Base-by-base conservation (phyloP, 768 basidiomycete genomes). In the Baorangia bicolor region DNA sequence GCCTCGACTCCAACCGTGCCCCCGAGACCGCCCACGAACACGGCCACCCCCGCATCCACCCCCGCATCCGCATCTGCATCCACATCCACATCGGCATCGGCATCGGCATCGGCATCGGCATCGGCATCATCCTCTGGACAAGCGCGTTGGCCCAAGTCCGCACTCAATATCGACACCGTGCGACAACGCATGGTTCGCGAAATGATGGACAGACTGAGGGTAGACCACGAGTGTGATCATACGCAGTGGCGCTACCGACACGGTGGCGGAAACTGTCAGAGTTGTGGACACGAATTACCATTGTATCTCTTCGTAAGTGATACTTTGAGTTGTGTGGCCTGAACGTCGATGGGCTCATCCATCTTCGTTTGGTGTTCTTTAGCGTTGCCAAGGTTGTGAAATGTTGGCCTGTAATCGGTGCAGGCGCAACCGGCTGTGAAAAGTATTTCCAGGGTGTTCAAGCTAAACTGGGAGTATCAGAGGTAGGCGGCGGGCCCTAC, bases 201-300 rank as follows among this genome's bases (percentile, higher is more conserved):
- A 39, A 71, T 64, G 60, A 72, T 71, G 46, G 75, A 74, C 2
- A 55, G 72, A 5, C 69, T 88, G 38, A 69, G 82, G 10, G 68
- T 72, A 6, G 77, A 82, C 55, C 87, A 88, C 62, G 76, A 83
- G 3, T 88, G 87, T 53, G 18, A 56, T 12, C 71, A 76, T 4
- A 69, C 68, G 43, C 46, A n/a, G 0, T 86, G 85, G 83, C 67
- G 60, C 25, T 75, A 76, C 37, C 70, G 75, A 0, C 2, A 64
- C 2, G 82, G 81, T 0, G 75, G 73, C 0, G 80, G 77, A 5
- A 46, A 27, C 11, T 86, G 84, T 49, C 77, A 83, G 49, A 73
- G 65, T 52, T 85, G 84, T 56, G 64, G 69, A 14, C 53, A 66
- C 44, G 50, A 69, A 47, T 62, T 86, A 10, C 75, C 69, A 0